phyloP scores from a whole-genome alignment of 148 eudicot species.

The Tetragonia tetragonoides region DNA sequence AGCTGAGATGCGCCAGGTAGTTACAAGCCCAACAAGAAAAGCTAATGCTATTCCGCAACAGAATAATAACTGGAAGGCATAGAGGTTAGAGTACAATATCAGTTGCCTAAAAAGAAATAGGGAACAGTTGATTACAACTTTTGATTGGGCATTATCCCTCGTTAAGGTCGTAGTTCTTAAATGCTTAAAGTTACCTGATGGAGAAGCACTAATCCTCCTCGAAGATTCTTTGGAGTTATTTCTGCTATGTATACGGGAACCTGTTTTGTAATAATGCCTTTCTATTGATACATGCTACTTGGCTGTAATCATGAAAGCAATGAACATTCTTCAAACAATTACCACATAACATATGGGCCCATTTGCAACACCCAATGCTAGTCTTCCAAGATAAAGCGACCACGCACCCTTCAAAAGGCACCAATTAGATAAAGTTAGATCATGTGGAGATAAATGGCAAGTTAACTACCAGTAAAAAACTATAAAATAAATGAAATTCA shows the following conservation, averaged over 20 bases:
- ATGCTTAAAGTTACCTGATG: slow-evolving; percentile 26
- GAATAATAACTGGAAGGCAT: slow-evolving; percentile 30
- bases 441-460: too few species aligned
- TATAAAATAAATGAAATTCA: too few species aligned
- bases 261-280: slow-evolving; percentile 23
- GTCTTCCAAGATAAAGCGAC: slow-evolving; percentile 56
- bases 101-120: not conserved
- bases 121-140: too few species aligned
- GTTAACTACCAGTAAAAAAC: too few species aligned
- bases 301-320: not conserved
- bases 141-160: not conserved
- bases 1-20: slow-evolving; percentile 45
- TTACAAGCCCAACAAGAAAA: slow-evolving; percentile 36
- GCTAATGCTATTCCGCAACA: slow-evolving; percentile 37
- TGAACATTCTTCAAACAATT: slow-evolving; percentile 5
- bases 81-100: not conserved
- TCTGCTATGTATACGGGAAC: slow-evolving; percentile 51
- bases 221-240: slow-evolving; percentile 50
- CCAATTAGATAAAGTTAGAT: not conserved
- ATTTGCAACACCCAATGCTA: slow-evolving; percentile 46
- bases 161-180: too few species aligned
- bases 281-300: not conserved
- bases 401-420: slow-evolving; percentile 38
- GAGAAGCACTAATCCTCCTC: slow-evolving; percentile 43
- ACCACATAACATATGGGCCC: slow-evolving; percentile 46